phyloP scores from a whole-genome alignment of 768 basidiomycete species.

The Lentinula detonsa region DNA sequence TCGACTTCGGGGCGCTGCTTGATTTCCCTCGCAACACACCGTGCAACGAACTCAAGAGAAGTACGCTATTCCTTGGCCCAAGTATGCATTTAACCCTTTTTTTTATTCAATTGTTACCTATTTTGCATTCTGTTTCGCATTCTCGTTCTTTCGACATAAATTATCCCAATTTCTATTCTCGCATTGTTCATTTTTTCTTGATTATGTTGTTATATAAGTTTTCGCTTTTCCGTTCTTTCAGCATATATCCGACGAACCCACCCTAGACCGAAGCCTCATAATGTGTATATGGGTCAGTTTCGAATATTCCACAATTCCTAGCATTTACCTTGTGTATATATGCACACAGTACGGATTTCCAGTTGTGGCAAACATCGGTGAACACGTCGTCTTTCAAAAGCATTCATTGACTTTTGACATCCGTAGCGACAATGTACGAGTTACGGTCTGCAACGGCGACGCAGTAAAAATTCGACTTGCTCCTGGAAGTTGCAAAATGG shows the following conservation, averaged over 20 bases:
- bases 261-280: neutral
- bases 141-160: neutral
- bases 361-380: too few species aligned
- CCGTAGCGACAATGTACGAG: slow-evolving; percentile 75
- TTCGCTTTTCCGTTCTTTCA: neutral
- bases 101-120: neutral
- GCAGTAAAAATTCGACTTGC: slow-evolving; percentile 70
- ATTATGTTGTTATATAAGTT: neutral
- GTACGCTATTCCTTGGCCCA: too few species aligned
- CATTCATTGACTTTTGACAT: neutral
- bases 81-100: too few species aligned
- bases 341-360: neutral
- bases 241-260: neutral
- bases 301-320: neutral
- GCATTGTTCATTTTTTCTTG: neutral
- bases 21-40: too few species aligned
- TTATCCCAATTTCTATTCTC: neutral
- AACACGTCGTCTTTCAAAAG: neutral
- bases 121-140: neutral
- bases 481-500: slow-evolving; percentile 78
- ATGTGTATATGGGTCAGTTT: neutral
- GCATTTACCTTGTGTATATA: neutral
- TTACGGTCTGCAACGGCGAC: slow-evolving; percentile 65
- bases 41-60: too few species aligned
- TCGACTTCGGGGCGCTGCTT: neutral